Evolutionary conservation across 306 rosid genomes (phyloP), one percentile per base, ranked within the genome.

Genomic region (Begonia fuchsioides): DNA sequence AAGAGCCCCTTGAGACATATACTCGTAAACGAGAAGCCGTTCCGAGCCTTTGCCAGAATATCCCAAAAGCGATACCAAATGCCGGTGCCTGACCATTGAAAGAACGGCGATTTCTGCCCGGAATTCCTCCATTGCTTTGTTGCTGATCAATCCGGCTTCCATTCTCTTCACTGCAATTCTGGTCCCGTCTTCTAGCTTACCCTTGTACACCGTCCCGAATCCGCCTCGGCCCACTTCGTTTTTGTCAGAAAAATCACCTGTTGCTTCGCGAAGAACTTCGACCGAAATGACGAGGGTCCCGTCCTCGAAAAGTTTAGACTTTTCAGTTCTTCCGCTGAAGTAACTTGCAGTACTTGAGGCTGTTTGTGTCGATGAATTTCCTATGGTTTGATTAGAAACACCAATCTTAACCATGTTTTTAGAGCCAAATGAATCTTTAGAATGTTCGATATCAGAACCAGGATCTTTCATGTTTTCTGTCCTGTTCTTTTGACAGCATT

Each of bases 181-280:
- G 20, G 96, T 74, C 49, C 93, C 88, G 17, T 76, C 85, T 47
- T 74, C 93, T 12, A 86, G 69, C 59, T 86, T 87, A 5, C 95
- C 95, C 62, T 67, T 81, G 64, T 86, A 86, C 55, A 86, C 96
- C 51, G 80, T 74, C 43, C 93, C 96, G 70, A 86, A 86, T 43
- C 96, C 96, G 5, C 93, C 96, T 2, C 67, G 80, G 14, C 93
- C 96, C 12, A 86, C 77, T 66, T 81, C 93, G 59, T 81, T 78
- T 61, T 76, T 72, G 2, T 78, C 57, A 8, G 83, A 63, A 60
- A 81, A 86, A 55, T 63, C 43, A 1, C 74, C 55, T 15, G 95
- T 81, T 45, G 71, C 83, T 67, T 81, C 79, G 47, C 80, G 76
- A 9, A 86, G 81, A 46, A 78, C 72, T 67, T 81, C 86, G 54